These are phyloP conservation scores for Syncephalastrum racemosum DNA, from an alignment of 371 early-diverging fungal genomes.

Conservation along the genomic window DNA sequence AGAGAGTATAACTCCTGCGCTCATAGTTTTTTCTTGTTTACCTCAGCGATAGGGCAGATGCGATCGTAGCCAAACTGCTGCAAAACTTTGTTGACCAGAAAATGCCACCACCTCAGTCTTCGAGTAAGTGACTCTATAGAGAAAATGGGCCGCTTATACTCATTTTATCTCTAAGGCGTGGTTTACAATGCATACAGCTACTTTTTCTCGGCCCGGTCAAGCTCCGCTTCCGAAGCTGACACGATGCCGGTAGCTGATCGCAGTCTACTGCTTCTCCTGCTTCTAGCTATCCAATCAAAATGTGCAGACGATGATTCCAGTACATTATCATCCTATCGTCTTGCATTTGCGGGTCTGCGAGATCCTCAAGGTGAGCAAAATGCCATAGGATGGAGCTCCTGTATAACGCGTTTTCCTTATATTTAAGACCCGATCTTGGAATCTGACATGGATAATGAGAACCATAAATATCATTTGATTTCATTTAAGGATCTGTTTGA, in stretches of 20 bases:
- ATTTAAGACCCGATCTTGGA: conserved; percentile 7
- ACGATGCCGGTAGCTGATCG: conserved; percentile 63
- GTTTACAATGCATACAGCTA: conserved; percentile 74
- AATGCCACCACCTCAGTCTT: conserved; percentile 55
- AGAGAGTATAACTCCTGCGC: neutral
- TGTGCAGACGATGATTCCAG: conserved; percentile 12
- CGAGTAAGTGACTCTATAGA: conserved; percentile 29
- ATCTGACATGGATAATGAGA: conserved; percentile 23
- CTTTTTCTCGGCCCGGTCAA: conserved; percentile 55
- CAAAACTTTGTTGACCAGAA: conserved; percentile 66
- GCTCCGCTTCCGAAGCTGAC: conserved; percentile 41
- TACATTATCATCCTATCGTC: conserved; percentile 43
- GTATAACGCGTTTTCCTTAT: neutral
- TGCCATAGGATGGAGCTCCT: neutral
- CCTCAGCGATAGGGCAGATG: conserved; percentile 56
- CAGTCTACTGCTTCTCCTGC: conserved; percentile 58
- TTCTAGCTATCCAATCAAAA: conserved; percentile 41
- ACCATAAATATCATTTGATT: conserved; percentile 45
- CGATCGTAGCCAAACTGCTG: conserved; percentile 55
- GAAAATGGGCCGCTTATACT: neutral
- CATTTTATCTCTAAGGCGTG: conserved; percentile 31
- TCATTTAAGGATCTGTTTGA: conserved; percentile 68
- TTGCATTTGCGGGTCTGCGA: conserved; percentile 50
- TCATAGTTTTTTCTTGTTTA: neutral
- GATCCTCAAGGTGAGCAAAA: conserved; percentile 57